Evolutionary conservation across 345 rosid genomes (phyloP), one percentile per base, ranked within the genome.

Genomic region (Garcia nutans): DNA sequence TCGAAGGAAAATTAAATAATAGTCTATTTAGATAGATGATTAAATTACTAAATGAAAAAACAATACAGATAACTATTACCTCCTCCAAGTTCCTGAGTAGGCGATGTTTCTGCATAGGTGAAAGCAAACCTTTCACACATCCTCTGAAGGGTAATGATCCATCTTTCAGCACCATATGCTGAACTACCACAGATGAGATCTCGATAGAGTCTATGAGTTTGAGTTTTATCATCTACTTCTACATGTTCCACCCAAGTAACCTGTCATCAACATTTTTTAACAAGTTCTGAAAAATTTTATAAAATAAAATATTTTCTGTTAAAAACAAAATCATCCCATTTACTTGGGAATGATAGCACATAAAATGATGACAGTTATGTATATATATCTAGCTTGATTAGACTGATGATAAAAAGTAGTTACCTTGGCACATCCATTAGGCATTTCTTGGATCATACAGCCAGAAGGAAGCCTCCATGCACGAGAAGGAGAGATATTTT

Each of bases 171-270:
- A 23, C 94, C 93, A 49, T 85, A 93, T 0, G 89, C 97, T 42
- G 77, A 72, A 24, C 77, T 67, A 2, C 76, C 71, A 19, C 83
- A 37, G 13, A 88, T 57, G 33, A 89, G 76, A 41, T 88, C 92
- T 70, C 84, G 73, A 68, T 84, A 93, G 22, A 90, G 88, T 41
- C 83, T 66, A 69, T 90, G 91, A 24, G 89, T 76, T 57, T 80
- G 86, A 55, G 69, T 50, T 80, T 73, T 87, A 0, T 90, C 90
- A 55, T 88, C 91, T 10, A 86, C 95, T 76, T 91, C 93, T 59
- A 89, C 93, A 76, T 93, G 97, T 64, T 92, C 98, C 3, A 93
- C 81, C 97, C 97, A 93, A 10, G 82, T 89, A 26, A 93, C 89
- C 98, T 93, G 68, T 49, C 61, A 68, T 28, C 16, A 15, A 17